phyloP scores from a whole-genome alignment of 257 asterid species.

The Rehmannia glutinosa region DNA sequence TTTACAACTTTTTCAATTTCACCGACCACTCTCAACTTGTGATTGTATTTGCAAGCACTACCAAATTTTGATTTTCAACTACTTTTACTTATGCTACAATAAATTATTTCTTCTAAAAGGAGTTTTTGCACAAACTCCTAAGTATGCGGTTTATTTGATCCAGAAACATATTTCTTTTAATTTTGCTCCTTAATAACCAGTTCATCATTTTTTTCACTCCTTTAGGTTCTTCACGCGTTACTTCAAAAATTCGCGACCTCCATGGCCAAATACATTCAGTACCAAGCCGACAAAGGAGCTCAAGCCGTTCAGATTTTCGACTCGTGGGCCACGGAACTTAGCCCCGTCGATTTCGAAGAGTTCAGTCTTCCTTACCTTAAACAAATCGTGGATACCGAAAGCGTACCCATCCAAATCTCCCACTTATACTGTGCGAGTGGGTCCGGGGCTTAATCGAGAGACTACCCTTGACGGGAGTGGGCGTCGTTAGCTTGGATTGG shows the following conservation, averaged over 20 bases:
- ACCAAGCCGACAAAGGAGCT: slow-evolving; percentile 98
- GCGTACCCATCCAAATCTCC: slow-evolving; percentile 75
- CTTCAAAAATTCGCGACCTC: slow-evolving; percentile 91
- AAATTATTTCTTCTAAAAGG: neutral
- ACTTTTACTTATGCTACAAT: neutral
- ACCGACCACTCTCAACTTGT: neutral
- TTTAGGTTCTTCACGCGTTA: slow-evolving; percentile 78
- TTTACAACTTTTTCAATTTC: neutral
- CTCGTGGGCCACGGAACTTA: slow-evolving; percentile 98
- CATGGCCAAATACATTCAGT: slow-evolving; percentile 78
- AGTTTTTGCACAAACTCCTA: too few relatives aligned
- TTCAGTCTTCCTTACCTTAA: slow-evolving; percentile 90
- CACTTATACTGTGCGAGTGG: slow-evolving; percentile 93
- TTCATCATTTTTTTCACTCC: neutral
- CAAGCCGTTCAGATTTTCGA: slow-evolving; percentile 99
- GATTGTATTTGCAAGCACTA: neutral
- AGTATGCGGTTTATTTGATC: too few relatives aligned
- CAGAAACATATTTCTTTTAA: neutral
- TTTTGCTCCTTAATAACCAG: neutral
- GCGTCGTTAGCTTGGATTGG: slow-evolving; percentile 97
- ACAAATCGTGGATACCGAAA: slow-evolving; percentile 73
- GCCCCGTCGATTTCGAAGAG: slow-evolving; percentile 94
- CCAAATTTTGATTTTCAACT: too few relatives aligned
- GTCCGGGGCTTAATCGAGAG: slow-evolving; percentile 96
- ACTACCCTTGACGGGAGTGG: slow-evolving; percentile 83